phyloP scores from a whole-genome alignment of 495 filamentous ascomycete species.

The Pseudomonodictys pantanalensis region DNA sequence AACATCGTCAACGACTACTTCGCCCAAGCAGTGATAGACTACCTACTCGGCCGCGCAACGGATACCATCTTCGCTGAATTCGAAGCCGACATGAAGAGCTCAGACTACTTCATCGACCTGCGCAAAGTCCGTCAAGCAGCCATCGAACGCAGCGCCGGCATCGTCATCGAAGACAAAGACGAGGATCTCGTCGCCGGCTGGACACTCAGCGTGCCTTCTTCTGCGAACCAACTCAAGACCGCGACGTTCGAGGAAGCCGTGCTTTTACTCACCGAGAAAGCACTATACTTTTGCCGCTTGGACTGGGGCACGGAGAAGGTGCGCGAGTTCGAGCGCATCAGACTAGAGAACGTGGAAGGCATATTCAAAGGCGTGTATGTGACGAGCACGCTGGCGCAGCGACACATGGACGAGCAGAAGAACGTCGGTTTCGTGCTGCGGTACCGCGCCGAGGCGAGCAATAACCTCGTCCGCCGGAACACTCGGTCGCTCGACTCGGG shows the following conservation, averaged over 20 bases:
- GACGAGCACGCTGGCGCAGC: constrained; percentile 72
- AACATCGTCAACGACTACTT: constrained; percentile 97
- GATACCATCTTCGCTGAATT: constrained; percentile 85
- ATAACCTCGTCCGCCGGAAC: constrained; percentile 72
- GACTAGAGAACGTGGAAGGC: constrained; percentile 63
- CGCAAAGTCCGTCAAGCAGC: constrained; percentile 79
- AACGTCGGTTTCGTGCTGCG: constrained; percentile 81
- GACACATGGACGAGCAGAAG: constrained; percentile 68
- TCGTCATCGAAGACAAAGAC: constrained; percentile 74
- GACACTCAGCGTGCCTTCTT: constrained; percentile 68
- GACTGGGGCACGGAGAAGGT: constrained; percentile 94
- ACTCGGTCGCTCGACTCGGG: constrained; percentile 73
- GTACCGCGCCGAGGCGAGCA: constrained; percentile 62
- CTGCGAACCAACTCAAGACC: constrained; percentile 61
- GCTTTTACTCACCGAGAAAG: constrained; percentile 77
- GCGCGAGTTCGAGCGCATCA: constrained; percentile 81
- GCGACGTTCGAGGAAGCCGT: constrained; percentile 80
- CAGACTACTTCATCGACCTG: constrained; percentile 83
- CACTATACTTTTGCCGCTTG: constrained; percentile 82
- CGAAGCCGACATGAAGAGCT: constrained; percentile 79
- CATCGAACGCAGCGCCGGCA: constrained; percentile 78
- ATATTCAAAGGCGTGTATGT: constrained; percentile 84
- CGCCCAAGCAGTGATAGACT: constrained; percentile 90
- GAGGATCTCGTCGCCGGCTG: constrained; percentile 85
- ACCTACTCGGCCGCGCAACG: constrained; percentile 83